Evolutionary conservation across 2,329 filamentous ascomycete genomes (phyloP).

Genomic region (Aspergillus fructus): DNA sequence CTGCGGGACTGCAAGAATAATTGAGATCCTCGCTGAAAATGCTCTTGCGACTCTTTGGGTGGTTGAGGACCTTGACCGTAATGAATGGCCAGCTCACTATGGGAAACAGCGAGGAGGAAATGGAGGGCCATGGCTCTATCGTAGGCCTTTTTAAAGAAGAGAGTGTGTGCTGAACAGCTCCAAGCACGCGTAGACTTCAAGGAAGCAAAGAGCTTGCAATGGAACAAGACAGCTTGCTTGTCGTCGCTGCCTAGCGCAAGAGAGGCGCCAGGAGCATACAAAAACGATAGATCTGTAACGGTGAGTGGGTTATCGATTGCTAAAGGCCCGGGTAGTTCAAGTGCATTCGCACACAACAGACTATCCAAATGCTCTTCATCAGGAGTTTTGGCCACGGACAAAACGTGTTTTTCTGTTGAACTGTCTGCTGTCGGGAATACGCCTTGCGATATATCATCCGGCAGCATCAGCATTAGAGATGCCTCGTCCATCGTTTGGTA

Average conservation of each 20-base stretch:
- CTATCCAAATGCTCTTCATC: neutral
- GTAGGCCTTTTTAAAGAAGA: slow-evolving; percentile 6
- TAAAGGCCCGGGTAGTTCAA: neutral
- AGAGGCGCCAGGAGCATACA: neutral
- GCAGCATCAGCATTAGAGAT: neutral
- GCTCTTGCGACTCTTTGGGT: slow-evolving; percentile 6
- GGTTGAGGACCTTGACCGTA: slow-evolving; percentile 1
- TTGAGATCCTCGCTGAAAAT: slow-evolving; percentile 8
- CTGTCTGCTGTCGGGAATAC: neutral
- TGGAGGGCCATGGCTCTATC: slow-evolving; percentile 9
- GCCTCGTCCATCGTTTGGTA: neutral
- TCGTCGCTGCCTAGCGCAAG: slow-evolving; percentile 2
- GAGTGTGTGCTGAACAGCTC: slow-evolving; percentile 5
- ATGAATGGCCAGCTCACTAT: slow-evolving; percentile 12
- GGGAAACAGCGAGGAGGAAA: slow-evolving; percentile 14
- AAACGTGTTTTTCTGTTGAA: neutral
- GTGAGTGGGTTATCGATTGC: neutral
- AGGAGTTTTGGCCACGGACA: neutral
- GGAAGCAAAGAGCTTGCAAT: slow-evolving; percentile 9
- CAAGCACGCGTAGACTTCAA: slow-evolving; percentile 10
- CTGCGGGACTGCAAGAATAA: slow-evolving; percentile 4
- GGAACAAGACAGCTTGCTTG: slow-evolving; percentile 10
- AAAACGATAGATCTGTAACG: neutral
- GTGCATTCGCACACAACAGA: neutral
- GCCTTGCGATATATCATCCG: neutral